These are phyloP conservation scores for Lagenidium giganteum DNA, from an alignment of 352 stramenopile species.

Conservation along the genomic window DNA sequence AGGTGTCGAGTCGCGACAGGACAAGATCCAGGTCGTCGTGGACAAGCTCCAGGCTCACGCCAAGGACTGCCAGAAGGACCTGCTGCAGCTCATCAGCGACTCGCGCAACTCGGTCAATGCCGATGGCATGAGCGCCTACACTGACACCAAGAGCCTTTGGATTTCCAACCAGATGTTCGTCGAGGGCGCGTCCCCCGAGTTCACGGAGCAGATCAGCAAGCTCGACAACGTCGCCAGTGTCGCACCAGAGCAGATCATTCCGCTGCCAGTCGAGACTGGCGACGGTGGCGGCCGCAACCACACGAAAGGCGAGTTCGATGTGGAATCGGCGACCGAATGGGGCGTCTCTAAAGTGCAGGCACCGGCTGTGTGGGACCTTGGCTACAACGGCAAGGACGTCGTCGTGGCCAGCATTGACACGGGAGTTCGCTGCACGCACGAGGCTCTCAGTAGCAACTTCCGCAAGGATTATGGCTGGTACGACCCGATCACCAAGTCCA, in stretches of 20 bases:
- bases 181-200: constrained; percentile 3
- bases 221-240: constrained; percentile 4
- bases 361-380: constrained; percentile 19
- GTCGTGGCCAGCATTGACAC: constrained; percentile 29
- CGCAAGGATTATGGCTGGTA: constrained; percentile 23
- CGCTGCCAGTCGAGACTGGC: constrained; percentile 5
- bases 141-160: constrained; percentile 10
- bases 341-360: constrained; percentile 23
- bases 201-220: constrained; percentile 10
- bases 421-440: constrained; percentile 21
- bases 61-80: background rate
- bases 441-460: constrained; percentile 18
- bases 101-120: constrained; percentile 2
- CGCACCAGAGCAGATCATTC: constrained; percentile 5
- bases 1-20: constrained; percentile 1
- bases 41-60: constrained; percentile 12
- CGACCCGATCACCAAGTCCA: constrained; percentile 15
- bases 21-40: constrained; percentile 7
- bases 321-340: constrained; percentile 25
- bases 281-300: constrained; percentile 4
- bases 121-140: background rate
- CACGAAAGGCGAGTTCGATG: too few species aligned
- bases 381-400: constrained; percentile 18
- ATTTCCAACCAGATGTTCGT: constrained; percentile 21
- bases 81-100: constrained; percentile 11